Conservation (phyloP, 441 rosid genomes). For the Gossypium davidsonii region DNA sequence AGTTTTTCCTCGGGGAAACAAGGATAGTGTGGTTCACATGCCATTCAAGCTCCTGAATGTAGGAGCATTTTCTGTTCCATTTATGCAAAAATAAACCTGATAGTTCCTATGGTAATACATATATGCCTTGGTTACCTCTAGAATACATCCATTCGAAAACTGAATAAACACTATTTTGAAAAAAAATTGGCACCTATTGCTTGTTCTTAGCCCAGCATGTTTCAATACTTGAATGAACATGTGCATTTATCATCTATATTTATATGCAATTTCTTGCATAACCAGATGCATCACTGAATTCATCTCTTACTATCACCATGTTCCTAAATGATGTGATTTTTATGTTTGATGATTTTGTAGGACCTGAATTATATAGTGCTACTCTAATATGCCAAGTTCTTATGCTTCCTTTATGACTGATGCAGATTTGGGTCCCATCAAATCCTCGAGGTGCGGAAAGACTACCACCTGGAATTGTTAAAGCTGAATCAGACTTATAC, state of each 20-base stretch:
- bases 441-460: conserved; percentile 95
- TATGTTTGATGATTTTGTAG: background rate
- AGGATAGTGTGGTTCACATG: background rate
- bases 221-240: background rate
- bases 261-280: background rate
- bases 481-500: conserved; percentile 79
- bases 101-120: background rate
- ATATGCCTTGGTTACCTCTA: background rate
- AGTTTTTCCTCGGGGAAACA: background rate
- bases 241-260: background rate
- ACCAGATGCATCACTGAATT: background rate
- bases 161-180: background rate
- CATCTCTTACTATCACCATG: background rate
- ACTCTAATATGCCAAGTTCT: background rate
- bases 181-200: background rate
- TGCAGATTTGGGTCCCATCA: conserved; percentile 89
- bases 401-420: conserved; percentile 10
- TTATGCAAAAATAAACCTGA: background rate
- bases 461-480: conserved; percentile 77
- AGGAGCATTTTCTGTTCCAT: background rate
- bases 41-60: conserved; percentile 2
- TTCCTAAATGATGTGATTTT: background rate
- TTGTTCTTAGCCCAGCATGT: background rate
- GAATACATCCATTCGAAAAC: background rate
- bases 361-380: background rate